Conservation (phyloP, 345 rosid genomes). For the Alliaria petiolata region DNA sequence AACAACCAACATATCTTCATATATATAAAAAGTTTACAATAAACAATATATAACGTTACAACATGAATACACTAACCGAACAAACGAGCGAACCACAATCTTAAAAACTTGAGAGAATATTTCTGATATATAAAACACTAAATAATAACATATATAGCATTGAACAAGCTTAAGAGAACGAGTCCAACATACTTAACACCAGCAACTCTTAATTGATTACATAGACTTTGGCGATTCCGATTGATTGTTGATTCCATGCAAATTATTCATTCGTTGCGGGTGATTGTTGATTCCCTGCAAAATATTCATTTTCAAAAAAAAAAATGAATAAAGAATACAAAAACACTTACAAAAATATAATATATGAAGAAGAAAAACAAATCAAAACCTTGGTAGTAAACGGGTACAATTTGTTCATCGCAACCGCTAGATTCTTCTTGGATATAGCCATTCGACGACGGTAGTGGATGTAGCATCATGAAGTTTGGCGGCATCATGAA, state of each 20-base stretch:
- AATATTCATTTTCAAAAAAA: not conserved
- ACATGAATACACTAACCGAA: too few species aligned
- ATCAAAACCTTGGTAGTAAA: not conserved
- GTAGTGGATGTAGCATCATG: too few species aligned
- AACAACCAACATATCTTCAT: too few species aligned
- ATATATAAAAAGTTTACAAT: too few species aligned
- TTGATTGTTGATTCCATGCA: not conserved
- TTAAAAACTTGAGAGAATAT: too few species aligned
- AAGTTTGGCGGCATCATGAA: not conserved
- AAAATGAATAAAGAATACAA: not conserved
- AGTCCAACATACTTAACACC: not conserved
- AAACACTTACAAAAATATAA: not conserved
- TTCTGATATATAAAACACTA: too few species aligned
- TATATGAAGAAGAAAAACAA: not conserved
- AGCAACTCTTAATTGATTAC: not conserved
- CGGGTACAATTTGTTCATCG: not conserved
- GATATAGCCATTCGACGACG: not conserved
- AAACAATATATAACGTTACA: too few species aligned
- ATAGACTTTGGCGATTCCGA: not conserved
- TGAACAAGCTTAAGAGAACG: not conserved
- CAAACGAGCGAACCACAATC: too few species aligned
- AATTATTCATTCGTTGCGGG: too few species aligned
- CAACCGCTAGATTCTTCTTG: not conserved
- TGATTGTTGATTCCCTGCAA: too few species aligned
- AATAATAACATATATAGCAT: too few species aligned